Evolutionary conservation across 768 basidiomycete species (phyloP), one percentile per base, ranked within the genome.

Genomic region (Amanita pseudoporphyria): DNA sequence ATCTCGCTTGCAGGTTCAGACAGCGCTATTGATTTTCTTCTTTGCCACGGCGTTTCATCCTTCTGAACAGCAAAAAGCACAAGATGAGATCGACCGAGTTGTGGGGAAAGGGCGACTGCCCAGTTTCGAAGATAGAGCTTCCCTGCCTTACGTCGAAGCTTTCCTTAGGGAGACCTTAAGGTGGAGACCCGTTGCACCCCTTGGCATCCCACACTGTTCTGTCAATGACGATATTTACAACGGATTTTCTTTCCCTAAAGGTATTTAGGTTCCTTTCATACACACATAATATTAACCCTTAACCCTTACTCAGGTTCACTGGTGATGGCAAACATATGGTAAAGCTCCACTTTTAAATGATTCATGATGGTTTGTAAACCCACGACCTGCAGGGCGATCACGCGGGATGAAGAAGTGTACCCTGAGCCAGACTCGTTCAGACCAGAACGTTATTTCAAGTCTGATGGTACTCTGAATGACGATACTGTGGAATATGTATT

Each of bases 181-280:
- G 12, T 59, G 53, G 56, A 32, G 47, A 16, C 40, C 46, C n/a
- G 47, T 54, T 22, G 62, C 44, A 6, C 52, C 53, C 19, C 31
- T 58, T 1, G 51, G 53, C 56, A 19, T 31, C 38, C 35, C 12
- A 13, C 37, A 32, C 2, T 47, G 12, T 28, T 35, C 9, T 9
- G 9, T 18, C 16, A n/a, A 16, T 16, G 26, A 39, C 2, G 66
- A 66, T 42, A 54, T 64, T 5, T 66, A 61, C 43, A 61, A 58
- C 26, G 65, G 63, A 3, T 65, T 64, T 48, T 60, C 46, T 22
- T 58, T 67, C 7, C 66, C 66, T 9, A 66, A 66, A 46, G 41
- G 41, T 43, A 22, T 26, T 3, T 26, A n/a, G n/a, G n/a, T n/a
- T n/a, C n/a, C 7, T 6, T 10, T 6, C 24, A 9, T 41, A 22